Conservation (phyloP, 2,329 filamentous ascomycete species). For the Epichloe sibirici region DNA sequence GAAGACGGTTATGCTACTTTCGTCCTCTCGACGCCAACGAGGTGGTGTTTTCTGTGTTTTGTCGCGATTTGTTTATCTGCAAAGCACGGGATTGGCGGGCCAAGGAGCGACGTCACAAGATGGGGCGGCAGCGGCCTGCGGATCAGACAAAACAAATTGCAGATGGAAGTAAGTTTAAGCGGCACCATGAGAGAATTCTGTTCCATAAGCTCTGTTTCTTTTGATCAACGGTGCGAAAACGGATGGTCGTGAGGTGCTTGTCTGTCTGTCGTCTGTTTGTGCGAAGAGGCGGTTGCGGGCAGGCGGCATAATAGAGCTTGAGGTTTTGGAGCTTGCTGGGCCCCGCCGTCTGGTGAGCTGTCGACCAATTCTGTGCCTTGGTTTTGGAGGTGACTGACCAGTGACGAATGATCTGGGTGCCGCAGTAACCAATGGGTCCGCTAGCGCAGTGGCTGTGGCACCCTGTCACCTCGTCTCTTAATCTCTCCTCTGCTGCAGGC, state of each 20-base stretch:
- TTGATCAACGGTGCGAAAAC: too few species aligned
- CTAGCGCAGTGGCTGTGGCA: not conserved
- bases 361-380: not conserved
- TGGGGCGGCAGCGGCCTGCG: not conserved
- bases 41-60: not conserved
- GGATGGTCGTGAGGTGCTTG: too few species aligned
- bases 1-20: not conserved
- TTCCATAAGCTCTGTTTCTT: too few species aligned
- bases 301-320: too few species aligned
- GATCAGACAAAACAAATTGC: too few species aligned
- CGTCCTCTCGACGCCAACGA: not conserved
- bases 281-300: too few species aligned
- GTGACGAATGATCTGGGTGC: slow-evolving; percentile 9
- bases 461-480: not conserved
- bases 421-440: slow-evolving; percentile 13
- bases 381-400: not conserved
- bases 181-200: too few species aligned
- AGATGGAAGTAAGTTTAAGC: too few species aligned
- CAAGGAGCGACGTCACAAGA: not conserved
- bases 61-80: not conserved
- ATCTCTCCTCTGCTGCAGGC: not conserved
- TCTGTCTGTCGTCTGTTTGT: too few species aligned
- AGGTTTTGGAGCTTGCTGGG: too few species aligned
- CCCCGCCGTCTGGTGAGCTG: too few species aligned
- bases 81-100: not conserved